These are phyloP conservation scores for Pseudocercospora vitis DNA, from an alignment of 2,329 filamentous ascomycete genomes.

Conservation along the genomic window DNA sequence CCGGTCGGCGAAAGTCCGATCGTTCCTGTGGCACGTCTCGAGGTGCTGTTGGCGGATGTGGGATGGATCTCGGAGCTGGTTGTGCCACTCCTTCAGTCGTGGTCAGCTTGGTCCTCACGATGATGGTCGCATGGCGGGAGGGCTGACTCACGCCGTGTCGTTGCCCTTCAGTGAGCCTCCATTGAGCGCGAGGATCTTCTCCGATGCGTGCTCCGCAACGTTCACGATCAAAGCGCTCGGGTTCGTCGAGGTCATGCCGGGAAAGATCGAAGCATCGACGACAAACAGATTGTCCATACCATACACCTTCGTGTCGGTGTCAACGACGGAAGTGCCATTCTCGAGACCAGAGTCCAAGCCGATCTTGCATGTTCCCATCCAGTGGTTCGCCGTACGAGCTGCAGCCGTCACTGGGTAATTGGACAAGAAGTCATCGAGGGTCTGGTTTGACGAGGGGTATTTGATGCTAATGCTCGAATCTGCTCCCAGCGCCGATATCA, in stretches of 20 bases:
- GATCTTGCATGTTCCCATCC: conserved; percentile 45
- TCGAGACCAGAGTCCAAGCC: conserved; percentile 47
- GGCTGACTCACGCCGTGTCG: conserved; percentile 3
- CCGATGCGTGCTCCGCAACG: conserved; percentile 61
- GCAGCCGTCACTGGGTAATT: conserved; percentile 45
- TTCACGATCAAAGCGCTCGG: conserved; percentile 65
- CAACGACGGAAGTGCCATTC: conserved; percentile 49
- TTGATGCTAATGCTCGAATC: conserved; percentile 59
- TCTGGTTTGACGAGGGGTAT: conserved; percentile 54
- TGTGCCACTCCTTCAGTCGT: neutral
- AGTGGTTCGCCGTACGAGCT: conserved; percentile 48
- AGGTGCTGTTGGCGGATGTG: neutral
- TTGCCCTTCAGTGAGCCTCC: conserved; percentile 2
- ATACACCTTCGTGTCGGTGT: conserved; percentile 52
- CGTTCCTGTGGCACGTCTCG: neutral
- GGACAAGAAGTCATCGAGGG: conserved; percentile 57
- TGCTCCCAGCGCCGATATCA: conserved; percentile 55
- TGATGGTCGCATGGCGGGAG: neutral
- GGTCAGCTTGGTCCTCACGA: conserved; percentile 6
- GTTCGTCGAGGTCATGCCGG: conserved; percentile 68
- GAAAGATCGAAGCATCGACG: conserved; percentile 68
- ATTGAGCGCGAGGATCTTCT: conserved; percentile 50
- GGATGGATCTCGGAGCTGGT: neutral
- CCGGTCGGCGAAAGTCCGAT: conserved; percentile 1
- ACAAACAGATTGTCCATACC: conserved; percentile 69